Base-by-base conservation (phyloP, 331 rosid species). In the Cucumis variabilis region DNA sequence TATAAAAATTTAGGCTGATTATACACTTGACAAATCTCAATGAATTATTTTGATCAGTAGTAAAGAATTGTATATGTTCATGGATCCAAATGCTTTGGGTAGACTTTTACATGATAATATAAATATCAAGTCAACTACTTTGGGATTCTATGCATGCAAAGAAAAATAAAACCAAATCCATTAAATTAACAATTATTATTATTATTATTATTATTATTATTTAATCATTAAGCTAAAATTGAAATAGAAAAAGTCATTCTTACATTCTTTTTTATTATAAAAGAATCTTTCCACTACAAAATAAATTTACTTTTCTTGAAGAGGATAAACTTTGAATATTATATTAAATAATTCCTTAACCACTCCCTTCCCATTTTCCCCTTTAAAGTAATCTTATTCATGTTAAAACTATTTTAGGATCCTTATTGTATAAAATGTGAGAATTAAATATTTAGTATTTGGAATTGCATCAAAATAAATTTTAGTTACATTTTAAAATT, bases 101-200 rank as follows among this genome's bases (percentile, higher is more conserved):
- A 68, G 17, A 68, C 73, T 68, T 66, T 66, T 13, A 24, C 37
- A 24, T 37, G 44, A 37, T 5, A 37, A 37, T 37, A 68, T 68
- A 68, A 68, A 11, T 58, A 20, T 70, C 46, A 69, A 70, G 76
- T 70, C 76, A 70, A 70, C 76, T 70, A 28, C 46, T 68, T 28
- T 15, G 46, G 19, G 44, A 70, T 28, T 70, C 9, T 28, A 70
- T 30, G 46, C 76, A 70, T 28, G 75, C 76, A 70, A 28, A 70
- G 23, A 70, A 70, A 70, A 30, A 17, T 28, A 5, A 5, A 69
- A 69, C 44, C 44, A 25, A 25, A 25, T 69, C 21, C 44, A 62
- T 28, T 69, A 13, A 69, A 27, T 69, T 17, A 69, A 16, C 21
- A 69, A 27, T 25, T 4, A 27, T 13, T 69, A 69, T 27, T 37